Base-by-base conservation (phyloP, 1,284 basidiomycete species). In the Sphaerobolus stellatus region DNA sequence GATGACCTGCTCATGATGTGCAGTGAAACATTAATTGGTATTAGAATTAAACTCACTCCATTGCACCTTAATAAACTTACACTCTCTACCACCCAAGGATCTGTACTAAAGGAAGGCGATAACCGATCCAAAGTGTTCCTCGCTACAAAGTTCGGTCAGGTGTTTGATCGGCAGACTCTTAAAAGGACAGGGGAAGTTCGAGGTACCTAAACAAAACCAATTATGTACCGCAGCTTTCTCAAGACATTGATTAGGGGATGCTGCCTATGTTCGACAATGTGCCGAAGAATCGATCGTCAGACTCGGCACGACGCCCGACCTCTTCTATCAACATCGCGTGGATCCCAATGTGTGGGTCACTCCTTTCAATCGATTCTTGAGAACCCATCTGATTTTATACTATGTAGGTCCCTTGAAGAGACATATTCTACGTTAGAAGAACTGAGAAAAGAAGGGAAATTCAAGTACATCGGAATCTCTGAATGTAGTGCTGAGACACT, bases 391-490 rank as follows among this genome's bases (percentile, higher is more conserved):
- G 43, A 40, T 14, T 24, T 27, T n/a, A 14, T 31, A 9, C 25
- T 45, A 8, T 9, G 9, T n/a, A 61, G 57, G 29, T 54, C 52
- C 20, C 51, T 62, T 33, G 61, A 62, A 49, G 57, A 60, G 47
- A 62, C 61, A 4, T 58, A 52, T 30, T 41, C 41, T 14, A 50
- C 53, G 25, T 53, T 61, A 5, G 56, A 58, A 29, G 51, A 59
- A 40, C 47, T 53, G 27, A 58, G 49, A 54, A 59, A 52, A 53
- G 70, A 60, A n/a, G 71, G 72, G n/a, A 73, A 71, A 54, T 62
- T 68, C 54, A 67, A 65, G 48, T 67, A 69, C 59, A 66, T 74
- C 25, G 72, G 72, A 8, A 59, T 74, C 14, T 73, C 70, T 51
- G 75, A 76, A 58, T 68, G 67, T 40, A 67, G 64, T 2, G 70